Evolutionary conservation across 306 rosid genomes (phyloP), one percentile per base, ranked within the genome.

Genomic region (Ormosia semicastrata): DNA sequence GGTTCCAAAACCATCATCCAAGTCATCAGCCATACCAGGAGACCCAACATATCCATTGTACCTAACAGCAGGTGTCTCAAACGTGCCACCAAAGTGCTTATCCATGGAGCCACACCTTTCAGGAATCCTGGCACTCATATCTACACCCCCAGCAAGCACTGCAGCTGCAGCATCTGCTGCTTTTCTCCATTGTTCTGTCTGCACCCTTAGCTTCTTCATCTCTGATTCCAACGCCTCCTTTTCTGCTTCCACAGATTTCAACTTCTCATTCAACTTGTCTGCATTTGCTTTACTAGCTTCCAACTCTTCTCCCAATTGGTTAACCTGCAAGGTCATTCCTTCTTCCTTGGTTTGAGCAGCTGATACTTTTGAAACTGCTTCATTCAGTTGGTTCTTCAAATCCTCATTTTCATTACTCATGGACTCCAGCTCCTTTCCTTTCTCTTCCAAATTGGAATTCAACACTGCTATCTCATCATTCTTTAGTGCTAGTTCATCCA

Each of bases 131-230:
- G 90, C 91, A 59, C 79, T 88, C 89, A 91, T 88, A 43, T 89
- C 97, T 5, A 81, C 82, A 32, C 85, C 95, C 5, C 98, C 95
- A 6, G 95, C 89, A 39, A 94, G 91, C 53, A 94, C 90, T 10
- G 95, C 89, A 47, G 98, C 98, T 47, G 98, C 98, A 32, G 98
- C 98, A 86, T 94, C 98, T 8, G 98, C 97, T 12, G 98, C 97
- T 83, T 93, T 93, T 49, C 92, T 83, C 98, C 98, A 93, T 73
- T 93, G 98, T 41, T 90, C 98, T 10, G 97, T 94, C 80, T 92
- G 98, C 73, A 91, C 91, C 83, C 92, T 90, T 57, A 94, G 85
- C 87, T 85, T 94, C 89, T 90, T 94, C 91, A 92, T 92, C 87
- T 94, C 98, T 2, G 87, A 62, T 43, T 92, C 98, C 74, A 94